phyloP scores from a whole-genome alignment of 179 eudicot genomes.

The Beta corolliflora region DNA sequence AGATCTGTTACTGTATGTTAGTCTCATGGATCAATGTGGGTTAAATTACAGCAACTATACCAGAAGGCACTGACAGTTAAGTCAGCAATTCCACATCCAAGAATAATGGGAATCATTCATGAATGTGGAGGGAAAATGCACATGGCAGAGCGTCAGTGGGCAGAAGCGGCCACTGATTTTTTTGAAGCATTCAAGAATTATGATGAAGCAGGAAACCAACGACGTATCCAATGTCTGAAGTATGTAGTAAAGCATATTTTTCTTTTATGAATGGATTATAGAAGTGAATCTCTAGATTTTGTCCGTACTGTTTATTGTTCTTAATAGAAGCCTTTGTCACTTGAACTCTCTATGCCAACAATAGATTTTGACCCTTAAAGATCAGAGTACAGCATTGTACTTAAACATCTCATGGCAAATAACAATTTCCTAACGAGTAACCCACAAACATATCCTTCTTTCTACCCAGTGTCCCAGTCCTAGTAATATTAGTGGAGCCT shows the following conservation, averaged over 20 bases:
- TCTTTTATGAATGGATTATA: not conserved
- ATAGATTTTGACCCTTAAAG: not conserved
- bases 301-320: not conserved
- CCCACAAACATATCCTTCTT: not conserved
- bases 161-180: slow-evolving; percentile 95
- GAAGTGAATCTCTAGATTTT: not conserved
- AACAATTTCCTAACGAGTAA: not conserved
- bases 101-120: slow-evolving; percentile 97
- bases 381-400: not conserved
- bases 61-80: slow-evolving; percentile 93
- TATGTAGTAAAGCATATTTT: slow-evolving; percentile 37
- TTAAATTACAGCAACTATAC: slow-evolving; percentile 76
- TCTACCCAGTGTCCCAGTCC: not conserved
- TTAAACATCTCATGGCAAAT: too few species aligned
- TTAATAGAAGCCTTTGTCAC: not conserved
- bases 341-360: not conserved
- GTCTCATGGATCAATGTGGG: slow-evolving; percentile 20
- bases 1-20: slow-evolving; percentile 5
- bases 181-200: slow-evolving; percentile 99
- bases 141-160: slow-evolving; percentile 99
- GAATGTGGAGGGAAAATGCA: slow-evolving; percentile 99
- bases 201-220: slow-evolving; percentile 96
- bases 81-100: slow-evolving; percentile 99
- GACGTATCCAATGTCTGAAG: slow-evolving; percentile 96
- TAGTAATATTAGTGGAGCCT: not conserved